Evolutionary conservation across 177 flowering plant species (phyloP).

Genomic region (Vitis hybrid): DNA sequence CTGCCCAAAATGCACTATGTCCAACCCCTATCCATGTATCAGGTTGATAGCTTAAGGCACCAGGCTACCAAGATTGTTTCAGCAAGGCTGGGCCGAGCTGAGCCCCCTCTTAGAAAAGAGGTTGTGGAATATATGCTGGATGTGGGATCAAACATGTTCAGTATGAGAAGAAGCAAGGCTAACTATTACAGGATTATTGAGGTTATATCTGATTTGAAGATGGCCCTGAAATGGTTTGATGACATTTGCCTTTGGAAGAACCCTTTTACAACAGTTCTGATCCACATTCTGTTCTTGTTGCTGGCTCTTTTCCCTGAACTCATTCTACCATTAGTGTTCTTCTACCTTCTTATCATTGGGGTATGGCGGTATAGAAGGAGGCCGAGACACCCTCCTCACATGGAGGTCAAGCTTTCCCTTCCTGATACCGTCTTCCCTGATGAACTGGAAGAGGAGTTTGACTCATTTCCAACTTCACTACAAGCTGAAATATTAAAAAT

Average conservation of each 20-base stretch:
- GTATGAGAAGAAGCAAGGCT: conserved; percentile 6
- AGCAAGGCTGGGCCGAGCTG: conserved; percentile 3
- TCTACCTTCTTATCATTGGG: conserved; percentile 1
- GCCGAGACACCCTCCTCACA: conserved; percentile 7
- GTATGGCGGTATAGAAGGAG: neutral
- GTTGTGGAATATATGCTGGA: conserved; percentile 8
- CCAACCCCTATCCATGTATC: neutral
- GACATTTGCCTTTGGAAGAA: conserved; percentile 6
- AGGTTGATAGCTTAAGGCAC: conserved; percentile 6
- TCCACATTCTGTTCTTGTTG: conserved; percentile 5
- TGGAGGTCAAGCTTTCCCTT: conserved; percentile 3
- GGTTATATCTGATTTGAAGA: neutral
- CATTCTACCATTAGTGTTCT: conserved; percentile 1
- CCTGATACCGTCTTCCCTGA: neutral
- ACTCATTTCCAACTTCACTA: conserved; percentile 2
- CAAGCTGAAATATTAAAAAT: neutral
- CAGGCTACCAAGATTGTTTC: conserved; percentile 7
- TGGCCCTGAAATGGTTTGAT: neutral
- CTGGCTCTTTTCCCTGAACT: conserved; percentile 3
- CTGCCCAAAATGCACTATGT: conserved; percentile 6
- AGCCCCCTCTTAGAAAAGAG: conserved; percentile 6
- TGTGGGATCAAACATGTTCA: conserved; percentile 5
- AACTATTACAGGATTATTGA: conserved; percentile 4
- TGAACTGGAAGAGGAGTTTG: conserved; percentile 9
- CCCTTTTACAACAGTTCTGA: conserved; percentile 2